Evolutionary conservation across 495 filamentous ascomycete species (phyloP).

Genomic region (Penicillium malachiteum): DNA sequence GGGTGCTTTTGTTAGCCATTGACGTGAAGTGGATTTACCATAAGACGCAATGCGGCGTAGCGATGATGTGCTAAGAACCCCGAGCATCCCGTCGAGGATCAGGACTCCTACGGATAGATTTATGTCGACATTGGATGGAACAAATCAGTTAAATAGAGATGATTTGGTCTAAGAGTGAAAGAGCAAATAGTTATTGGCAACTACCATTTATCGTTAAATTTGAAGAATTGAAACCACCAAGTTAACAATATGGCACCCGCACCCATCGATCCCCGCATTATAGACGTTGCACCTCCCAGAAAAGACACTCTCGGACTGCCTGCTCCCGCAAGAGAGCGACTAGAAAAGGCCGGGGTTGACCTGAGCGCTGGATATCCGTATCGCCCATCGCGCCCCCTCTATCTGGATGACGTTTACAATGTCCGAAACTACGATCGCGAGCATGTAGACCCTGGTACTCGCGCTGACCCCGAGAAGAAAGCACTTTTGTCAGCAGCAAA

Average conservation of each 20-base stretch:
- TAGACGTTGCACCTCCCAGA: conserved; percentile 56
- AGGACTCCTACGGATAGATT: background rate
- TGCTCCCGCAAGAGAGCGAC: conserved; percentile 47
- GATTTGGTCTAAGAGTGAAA: too few relatives aligned
- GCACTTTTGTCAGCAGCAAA: conserved; percentile 62
- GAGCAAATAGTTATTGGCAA: background rate
- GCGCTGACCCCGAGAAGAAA: conserved; percentile 67
- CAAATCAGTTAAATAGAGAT: background rate
- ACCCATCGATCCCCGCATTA: conserved; percentile 59
- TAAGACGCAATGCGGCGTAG: conserved; percentile 19
- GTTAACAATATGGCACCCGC: conserved; percentile 37
- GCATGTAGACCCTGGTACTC: conserved; percentile 60
- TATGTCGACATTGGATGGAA: background rate
- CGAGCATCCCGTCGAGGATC: conserved; percentile 4
- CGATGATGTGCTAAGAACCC: conserved; percentile 39
- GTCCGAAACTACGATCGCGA: conserved; percentile 58
- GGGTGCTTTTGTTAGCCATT: too few relatives aligned
- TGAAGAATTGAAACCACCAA: background rate
- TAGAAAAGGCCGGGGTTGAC: conserved; percentile 64
- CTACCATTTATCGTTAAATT: background rate
- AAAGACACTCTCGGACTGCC: conserved; percentile 64
- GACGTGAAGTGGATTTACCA: background rate
- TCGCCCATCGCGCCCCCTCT: conserved; percentile 62
- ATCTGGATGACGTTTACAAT: conserved; percentile 63
- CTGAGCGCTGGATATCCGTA: conserved; percentile 66